Evolutionary conservation across 2,329 filamentous ascomycete species (phyloP).

Genomic region (Venturia nashicola): DNA sequence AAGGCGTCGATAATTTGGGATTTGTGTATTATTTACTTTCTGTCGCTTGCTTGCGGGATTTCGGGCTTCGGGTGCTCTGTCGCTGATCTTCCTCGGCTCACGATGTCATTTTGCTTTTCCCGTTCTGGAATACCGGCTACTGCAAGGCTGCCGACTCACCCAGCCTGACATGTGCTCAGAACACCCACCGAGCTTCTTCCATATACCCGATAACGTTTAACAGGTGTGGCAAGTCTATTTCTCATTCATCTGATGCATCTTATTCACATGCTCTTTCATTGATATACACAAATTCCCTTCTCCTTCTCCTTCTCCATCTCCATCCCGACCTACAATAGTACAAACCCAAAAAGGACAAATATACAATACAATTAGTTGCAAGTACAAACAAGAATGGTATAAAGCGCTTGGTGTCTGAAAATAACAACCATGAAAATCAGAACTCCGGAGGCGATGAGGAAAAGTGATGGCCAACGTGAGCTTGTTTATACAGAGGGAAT

Average conservation of each 20-base stretch:
- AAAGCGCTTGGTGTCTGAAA: background rate
- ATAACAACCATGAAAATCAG: background rate
- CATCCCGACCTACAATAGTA: background rate
- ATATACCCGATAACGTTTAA: background rate
- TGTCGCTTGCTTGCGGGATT: background rate
- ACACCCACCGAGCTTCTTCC: too few species aligned
- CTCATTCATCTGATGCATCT: background rate
- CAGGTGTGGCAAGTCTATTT: background rate
- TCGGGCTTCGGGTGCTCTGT: too few species aligned
- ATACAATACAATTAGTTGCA: background rate
- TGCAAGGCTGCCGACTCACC: too few species aligned
- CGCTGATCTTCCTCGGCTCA: too few species aligned
- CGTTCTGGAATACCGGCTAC: too few species aligned
- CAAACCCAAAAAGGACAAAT: background rate
- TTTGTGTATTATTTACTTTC: background rate
- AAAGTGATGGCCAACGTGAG: background rate
- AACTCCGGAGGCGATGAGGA: background rate
- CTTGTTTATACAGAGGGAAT: background rate
- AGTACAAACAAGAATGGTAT: slow-evolving; percentile 5
- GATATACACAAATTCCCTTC: background rate
- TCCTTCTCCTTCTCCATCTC: background rate
- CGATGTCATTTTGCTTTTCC: too few species aligned
- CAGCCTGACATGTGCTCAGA: background rate
- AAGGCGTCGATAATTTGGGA: background rate
- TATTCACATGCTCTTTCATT: background rate